A percentile compares a stretch with the other conserved stretches of the same genome.
These are phyloP conservation scores for Xerocomellus intermedius DNA, from an alignment of 768 basidiomycete species.

Conservation along the genomic window DNA sequence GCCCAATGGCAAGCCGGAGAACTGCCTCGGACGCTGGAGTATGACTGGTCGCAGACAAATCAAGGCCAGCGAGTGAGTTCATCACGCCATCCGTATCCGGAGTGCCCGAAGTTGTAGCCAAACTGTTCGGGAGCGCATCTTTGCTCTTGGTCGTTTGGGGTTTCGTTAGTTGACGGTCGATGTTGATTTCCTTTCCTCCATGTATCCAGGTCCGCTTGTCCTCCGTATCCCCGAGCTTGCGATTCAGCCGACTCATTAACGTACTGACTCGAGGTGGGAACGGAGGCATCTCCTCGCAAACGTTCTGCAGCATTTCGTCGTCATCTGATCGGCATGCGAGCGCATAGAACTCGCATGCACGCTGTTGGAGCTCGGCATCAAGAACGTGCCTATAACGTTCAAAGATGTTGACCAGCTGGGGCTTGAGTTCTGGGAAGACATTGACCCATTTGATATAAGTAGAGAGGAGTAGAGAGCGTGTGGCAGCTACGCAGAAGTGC, in stretches of 20 bases:
- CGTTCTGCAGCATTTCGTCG: constrained; percentile 88
- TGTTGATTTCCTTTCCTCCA: constrained; percentile 89
- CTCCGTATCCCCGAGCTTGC: constrained; percentile 88
- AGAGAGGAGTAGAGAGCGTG: constrained; percentile 87
- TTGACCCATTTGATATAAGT: constrained; percentile 99
- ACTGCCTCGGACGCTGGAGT: constrained; percentile 15
- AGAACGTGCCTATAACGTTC: constrained; percentile 97
- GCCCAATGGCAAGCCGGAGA: constrained; percentile 60
- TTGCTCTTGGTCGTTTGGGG: constrained; percentile 43
- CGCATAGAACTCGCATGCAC: constrained; percentile 96
- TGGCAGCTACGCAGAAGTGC: constrained; percentile 89
- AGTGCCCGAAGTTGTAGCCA: constrained; percentile 36
- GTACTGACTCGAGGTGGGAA: constrained; percentile 96
- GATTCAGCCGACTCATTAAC: constrained; percentile 80
- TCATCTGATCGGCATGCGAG: constrained; percentile 83
- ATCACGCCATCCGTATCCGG: constrained; percentile 55
- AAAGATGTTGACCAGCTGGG: constrained; percentile 90
- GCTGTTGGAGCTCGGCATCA: constrained; percentile 95
- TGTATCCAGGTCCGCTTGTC: constrained; percentile 96
- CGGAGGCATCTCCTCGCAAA: constrained; percentile 99
- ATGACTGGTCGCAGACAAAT: constrained; percentile 44
- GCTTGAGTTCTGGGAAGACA: constrained; percentile 97
- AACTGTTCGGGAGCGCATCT: constrained; percentile 35
- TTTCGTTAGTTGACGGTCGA: constrained; percentile 66
- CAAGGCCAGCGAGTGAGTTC: constrained; percentile 79